These are phyloP conservation scores for Amaranthus palmeri DNA, from an alignment of 148 eudicot species.

Conservation along the genomic window DNA sequence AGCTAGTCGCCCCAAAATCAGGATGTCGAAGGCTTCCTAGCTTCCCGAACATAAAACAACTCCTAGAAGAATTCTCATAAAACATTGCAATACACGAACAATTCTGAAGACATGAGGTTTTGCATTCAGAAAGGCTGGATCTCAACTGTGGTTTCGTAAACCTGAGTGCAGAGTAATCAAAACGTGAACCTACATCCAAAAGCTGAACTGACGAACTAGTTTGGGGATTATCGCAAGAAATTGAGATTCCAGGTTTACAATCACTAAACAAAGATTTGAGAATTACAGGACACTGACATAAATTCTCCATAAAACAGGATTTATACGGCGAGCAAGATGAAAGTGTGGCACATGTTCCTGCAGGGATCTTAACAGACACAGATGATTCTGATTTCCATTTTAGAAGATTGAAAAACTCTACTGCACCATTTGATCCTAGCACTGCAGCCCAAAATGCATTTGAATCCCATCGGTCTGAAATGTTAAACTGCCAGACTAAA, in stretches of 20 bases:
- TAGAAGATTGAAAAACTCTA: conserved; percentile 12
- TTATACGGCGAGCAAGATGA: conserved; percentile 1
- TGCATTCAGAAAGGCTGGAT: conserved; percentile 6
- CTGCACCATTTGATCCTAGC: not conserved
- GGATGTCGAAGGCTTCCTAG: conserved; percentile 14
- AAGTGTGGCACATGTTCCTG: conserved; percentile 6
- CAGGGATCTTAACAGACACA: not conserved
- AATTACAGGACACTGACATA: conserved; percentile 4
- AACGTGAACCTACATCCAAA: conserved; percentile 4
- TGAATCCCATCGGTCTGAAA: not conserved
- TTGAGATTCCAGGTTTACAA: conserved; percentile 1
- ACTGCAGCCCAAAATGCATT: conserved; percentile 6
- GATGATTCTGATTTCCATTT: not conserved
- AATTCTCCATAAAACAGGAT: conserved; percentile 8
- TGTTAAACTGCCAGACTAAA: conserved; percentile 2
- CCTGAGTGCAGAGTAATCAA: conserved; percentile 4
- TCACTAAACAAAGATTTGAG: not conserved
- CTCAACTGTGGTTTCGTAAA: conserved; percentile 12
- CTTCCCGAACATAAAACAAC: conserved; percentile 5
- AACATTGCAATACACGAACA: conserved; percentile 13
- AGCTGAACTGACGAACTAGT: not conserved
- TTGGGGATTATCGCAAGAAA: not conserved
- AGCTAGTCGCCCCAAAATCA: not conserved
- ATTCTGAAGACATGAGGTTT: conserved; percentile 2
- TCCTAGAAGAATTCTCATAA: conserved; percentile 4